Evolutionary conservation across 305 asterid genomes (phyloP).

Genomic region (Fraxinus paxiana): DNA sequence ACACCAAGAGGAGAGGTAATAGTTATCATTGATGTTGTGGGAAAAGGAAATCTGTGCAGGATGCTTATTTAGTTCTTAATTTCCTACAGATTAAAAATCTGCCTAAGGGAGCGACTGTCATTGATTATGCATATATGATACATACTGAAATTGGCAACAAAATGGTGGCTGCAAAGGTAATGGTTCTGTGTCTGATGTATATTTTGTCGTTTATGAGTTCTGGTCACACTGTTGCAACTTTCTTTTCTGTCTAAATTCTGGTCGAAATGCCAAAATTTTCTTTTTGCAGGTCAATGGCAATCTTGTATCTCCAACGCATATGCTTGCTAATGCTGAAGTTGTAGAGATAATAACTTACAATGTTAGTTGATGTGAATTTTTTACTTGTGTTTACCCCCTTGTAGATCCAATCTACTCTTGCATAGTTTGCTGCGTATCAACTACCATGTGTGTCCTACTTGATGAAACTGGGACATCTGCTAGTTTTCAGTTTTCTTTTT

Average conservation of each 20-base stretch:
- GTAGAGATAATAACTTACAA: slow-evolving; percentile 78
- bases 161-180: slow-evolving; percentile 93
- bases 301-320: slow-evolving; percentile 72
- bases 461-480: background rate
- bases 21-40: background rate
- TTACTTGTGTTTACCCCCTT: background rate
- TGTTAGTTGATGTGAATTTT: slow-evolving; percentile 46
- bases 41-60: background rate
- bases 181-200: slow-evolving; percentile 12
- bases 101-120: slow-evolving; percentile 78
- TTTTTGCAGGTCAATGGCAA: slow-evolving; percentile 84
- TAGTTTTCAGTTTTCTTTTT: background rate
- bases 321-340: slow-evolving; percentile 86
- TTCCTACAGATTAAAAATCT: slow-evolving; percentile 70
- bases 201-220: slow-evolving; percentile 10
- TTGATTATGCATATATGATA: slow-evolving; percentile 88
- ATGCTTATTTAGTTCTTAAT: slow-evolving; percentile 17
- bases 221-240: background rate
- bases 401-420: background rate
- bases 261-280: slow-evolving; percentile 10
- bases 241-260: slow-evolving; percentile 16
- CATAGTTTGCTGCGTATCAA: background rate
- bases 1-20: slow-evolving; percentile 92
- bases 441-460: background rate
- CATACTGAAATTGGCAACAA: slow-evolving; percentile 88